Conservation (phyloP, 2,329 filamentous ascomycete species). For the Atkinsonella hypoxylon region DNA sequence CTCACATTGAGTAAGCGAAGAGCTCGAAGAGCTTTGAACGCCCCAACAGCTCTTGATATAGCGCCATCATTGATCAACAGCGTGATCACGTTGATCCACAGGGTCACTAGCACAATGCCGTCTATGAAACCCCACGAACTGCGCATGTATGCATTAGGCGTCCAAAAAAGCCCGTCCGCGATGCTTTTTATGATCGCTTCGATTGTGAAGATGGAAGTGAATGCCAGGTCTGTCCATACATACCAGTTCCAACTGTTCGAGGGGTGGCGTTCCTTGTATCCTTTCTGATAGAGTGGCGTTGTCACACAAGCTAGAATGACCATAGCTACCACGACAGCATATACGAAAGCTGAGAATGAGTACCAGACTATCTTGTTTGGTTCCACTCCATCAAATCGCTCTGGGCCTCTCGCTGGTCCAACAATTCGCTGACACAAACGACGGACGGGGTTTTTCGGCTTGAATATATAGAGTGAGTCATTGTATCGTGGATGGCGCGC, state of each 20-base stretch:
- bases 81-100: conserved; percentile 90
- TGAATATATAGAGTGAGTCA: conserved; percentile 79
- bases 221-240: conserved; percentile 83
- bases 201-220: conserved; percentile 72
- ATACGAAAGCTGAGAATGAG: conserved; percentile 83
- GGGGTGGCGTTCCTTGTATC: conserved; percentile 56
- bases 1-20: conserved; percentile 88
- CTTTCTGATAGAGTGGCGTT: conserved; percentile 84
- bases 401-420: conserved; percentile 74
- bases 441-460: conserved; percentile 63
- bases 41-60: conserved; percentile 82
- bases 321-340: conserved; percentile 91
- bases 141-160: conserved; percentile 91
- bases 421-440: conserved; percentile 80
- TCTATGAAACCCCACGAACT: conserved; percentile 97
- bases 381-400: conserved; percentile 79
- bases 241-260: conserved; percentile 75
- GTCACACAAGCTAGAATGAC: conserved; percentile 91
- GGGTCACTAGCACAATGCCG: conserved; percentile 75
- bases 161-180: conserved; percentile 92
- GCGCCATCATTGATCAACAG: conserved; percentile 70
- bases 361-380: conserved; percentile 90
- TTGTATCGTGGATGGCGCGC: conserved; percentile 83
- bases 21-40: conserved; percentile 92
- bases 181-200: conserved; percentile 88